Evolutionary conservation across 116 monocot genomes (phyloP), one percentile per base, ranked within the genome.

Genomic region (Papilionanthe hybrid): DNA sequence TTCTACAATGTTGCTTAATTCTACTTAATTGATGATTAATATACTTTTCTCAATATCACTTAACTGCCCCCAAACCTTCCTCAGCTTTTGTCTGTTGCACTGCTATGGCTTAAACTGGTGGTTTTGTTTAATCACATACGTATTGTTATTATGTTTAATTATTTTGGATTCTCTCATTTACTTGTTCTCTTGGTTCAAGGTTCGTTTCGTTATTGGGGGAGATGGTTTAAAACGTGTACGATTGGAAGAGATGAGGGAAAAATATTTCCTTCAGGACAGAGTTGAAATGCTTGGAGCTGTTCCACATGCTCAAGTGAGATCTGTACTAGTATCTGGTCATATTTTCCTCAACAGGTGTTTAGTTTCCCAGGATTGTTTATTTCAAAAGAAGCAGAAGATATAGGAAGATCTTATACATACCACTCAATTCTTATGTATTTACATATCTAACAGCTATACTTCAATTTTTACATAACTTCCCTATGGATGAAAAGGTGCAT

Each of bases 181-280:
- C 69, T 73, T 19, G n/a, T 44, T 73, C 1, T 73, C 44, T 44
- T 73, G 44, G 42, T 42, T 20, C 17, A 86, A 96, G 96, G 92
- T 96, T 28, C 92, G 94, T 23, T 96, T 96, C 81, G 85, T 96
- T 69, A 81, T 96, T 83, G 96, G 96, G 75, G 96, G 96, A 81
- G 96, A 96, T 89, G 96, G 96, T 10, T 92, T 94, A 63, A 96
- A 96, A 85, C 87, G 96, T 47, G 92, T 96, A 79, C 86, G 94
- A 18, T 74, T 96, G 18, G 96, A 96, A 86, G 96, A 96, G 77
- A 96, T 96, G 96, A 92, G 96, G 86, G 96, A 96, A 72, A 96
- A 96, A 79, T 84, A 92, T 53, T 93, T 92, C 84, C 90, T 96
- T 81, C 96, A 96, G 79, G 96, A 96, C 63, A 92, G 94, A 84